A percentile compares a stretch with the other conserved stretches of the same genome.
Evolutionary conservation across 495 filamentous ascomycete genomes (phyloP).

Genomic region (Penicillium simplicissimum): DNA sequence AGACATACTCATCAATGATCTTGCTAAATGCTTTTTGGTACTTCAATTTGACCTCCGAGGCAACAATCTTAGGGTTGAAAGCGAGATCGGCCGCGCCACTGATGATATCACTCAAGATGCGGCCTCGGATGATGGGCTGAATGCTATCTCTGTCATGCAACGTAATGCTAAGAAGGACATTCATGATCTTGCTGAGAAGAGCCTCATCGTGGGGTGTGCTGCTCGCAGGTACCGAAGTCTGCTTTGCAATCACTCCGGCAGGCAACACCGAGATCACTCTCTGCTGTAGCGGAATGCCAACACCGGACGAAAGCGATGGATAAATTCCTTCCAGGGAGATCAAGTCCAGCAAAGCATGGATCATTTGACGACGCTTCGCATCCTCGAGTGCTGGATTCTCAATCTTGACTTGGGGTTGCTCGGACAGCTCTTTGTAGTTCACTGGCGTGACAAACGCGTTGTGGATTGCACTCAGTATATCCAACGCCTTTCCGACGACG

Average conservation of each 20-base stretch:
- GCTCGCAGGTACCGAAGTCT: slow-evolving; percentile 17
- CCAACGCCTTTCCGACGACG: slow-evolving; percentile 42
- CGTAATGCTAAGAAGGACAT: slow-evolving; percentile 31
- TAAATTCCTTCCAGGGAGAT: slow-evolving; percentile 59
- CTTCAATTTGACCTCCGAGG: slow-evolving; percentile 14
- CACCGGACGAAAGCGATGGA: slow-evolving; percentile 53
- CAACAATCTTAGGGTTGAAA: slow-evolving; percentile 38
- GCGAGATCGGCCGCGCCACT: slow-evolving; percentile 43
- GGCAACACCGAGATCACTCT: slow-evolving; percentile 53
- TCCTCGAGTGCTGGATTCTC: slow-evolving; percentile 41
- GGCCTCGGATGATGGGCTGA: slow-evolving; percentile 43
- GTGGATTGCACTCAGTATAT: slow-evolving; percentile 40
- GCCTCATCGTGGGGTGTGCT: slow-evolving; percentile 31
- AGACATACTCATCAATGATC: slow-evolving; percentile 48
- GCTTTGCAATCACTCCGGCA: slow-evolving; percentile 47
- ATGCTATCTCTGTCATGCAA: slow-evolving; percentile 39
- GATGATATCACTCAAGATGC: slow-evolving; percentile 48
- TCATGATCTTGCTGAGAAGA: slow-evolving; percentile 36
- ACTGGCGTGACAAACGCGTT: slow-evolving; percentile 35
- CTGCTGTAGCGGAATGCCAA: slow-evolving; percentile 56
- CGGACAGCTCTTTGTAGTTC: slow-evolving; percentile 13
- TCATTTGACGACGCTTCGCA: slow-evolving; percentile 46
- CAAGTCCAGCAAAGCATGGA: slow-evolving; percentile 54
- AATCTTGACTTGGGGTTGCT: background rate
- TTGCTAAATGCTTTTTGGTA: slow-evolving; percentile 35